Conservation (phyloP, 371 early-diverging fungal species). For the Furculomyces boomerangus region DNA sequence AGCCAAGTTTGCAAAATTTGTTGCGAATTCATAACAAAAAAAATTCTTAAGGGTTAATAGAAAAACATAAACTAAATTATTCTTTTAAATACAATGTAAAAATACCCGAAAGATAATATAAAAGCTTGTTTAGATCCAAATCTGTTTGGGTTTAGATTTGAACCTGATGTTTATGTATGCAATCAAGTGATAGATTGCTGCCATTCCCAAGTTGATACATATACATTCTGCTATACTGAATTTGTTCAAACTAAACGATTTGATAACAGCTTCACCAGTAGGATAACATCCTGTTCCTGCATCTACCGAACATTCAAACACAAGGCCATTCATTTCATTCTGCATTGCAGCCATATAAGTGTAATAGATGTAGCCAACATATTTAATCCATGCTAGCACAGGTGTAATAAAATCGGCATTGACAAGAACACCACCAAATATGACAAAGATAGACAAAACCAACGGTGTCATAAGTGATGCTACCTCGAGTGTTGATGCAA, state of each 20-base stretch:
- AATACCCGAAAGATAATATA: background rate
- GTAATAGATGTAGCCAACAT: constrained; percentile 18
- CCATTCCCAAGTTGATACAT: constrained; percentile 7
- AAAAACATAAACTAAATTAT: too few relatives aligned
- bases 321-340: constrained; percentile 20
- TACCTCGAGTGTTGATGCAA: constrained; percentile 10
- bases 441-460: constrained; percentile 17
- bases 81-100: too few relatives aligned
- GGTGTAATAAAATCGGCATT: constrained; percentile 16
- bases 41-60: too few relatives aligned
- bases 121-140: constrained; percentile 17
- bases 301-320: constrained; percentile 8
- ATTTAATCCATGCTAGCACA: constrained; percentile 24
- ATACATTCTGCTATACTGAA: background rate
- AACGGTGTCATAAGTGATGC: constrained; percentile 26
- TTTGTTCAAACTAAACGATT: background rate
- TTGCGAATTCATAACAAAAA: too few relatives aligned
- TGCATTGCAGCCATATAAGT: constrained; percentile 16
- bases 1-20: too few relatives aligned
- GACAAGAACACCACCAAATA: constrained; percentile 26
- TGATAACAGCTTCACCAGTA: constrained; percentile 7
- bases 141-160: constrained; percentile 17
- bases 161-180: constrained; percentile 17
- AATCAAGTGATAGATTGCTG: constrained; percentile 4
- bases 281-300: constrained; percentile 5